Evolutionary conservation across 768 basidiomycete species (phyloP).

Genomic region (Leccinum variicolor): DNA sequence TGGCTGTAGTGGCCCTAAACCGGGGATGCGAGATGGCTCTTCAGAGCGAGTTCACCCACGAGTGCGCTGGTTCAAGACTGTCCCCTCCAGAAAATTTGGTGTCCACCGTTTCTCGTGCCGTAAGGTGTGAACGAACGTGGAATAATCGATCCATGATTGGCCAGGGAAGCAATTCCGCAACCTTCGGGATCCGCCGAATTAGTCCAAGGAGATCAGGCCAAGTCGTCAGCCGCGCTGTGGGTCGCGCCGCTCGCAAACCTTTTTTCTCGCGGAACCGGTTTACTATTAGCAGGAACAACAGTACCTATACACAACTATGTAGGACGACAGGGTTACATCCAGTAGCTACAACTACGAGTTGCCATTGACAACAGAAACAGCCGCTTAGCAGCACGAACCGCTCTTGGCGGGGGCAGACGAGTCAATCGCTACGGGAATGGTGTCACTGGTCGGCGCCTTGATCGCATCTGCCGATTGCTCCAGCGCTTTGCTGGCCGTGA

Average conservation of each 20-base stretch:
- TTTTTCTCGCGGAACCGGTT: slow-evolving; percentile 23
- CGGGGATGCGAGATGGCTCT: slow-evolving; percentile 74
- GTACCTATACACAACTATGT: slow-evolving; percentile 24
- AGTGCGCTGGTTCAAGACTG: slow-evolving; percentile 93
- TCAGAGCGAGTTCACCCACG: slow-evolving; percentile 54
- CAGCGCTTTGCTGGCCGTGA: slow-evolving; percentile 93
- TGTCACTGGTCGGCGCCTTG: slow-evolving; percentile 78
- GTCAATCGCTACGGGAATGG: slow-evolving; percentile 77
- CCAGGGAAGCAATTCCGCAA: slow-evolving; percentile 95
- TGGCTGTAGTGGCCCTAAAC: slow-evolving; percentile 80
- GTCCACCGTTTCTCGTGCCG: slow-evolving; percentile 60
- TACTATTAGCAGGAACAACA: slow-evolving; percentile 27
- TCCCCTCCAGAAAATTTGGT: slow-evolving; percentile 96
- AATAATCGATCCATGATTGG: slow-evolving; percentile 82
- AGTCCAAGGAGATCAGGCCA: slow-evolving; percentile 89
- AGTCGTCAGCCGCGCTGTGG: slow-evolving; percentile 81
- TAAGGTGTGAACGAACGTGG: slow-evolving; percentile 67
- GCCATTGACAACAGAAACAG: background rate
- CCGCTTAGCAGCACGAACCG: slow-evolving; percentile 60
- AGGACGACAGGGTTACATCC: slow-evolving; percentile 4
- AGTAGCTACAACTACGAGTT: background rate
- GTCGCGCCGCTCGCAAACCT: slow-evolving; percentile 78
- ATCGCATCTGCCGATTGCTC: slow-evolving; percentile 78
- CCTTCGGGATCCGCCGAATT: slow-evolving; percentile 84
- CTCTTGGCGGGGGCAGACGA: slow-evolving; percentile 49